phyloP scores from a whole-genome alignment of 306 rosid genomes.

The Bauhinia variegata region DNA sequence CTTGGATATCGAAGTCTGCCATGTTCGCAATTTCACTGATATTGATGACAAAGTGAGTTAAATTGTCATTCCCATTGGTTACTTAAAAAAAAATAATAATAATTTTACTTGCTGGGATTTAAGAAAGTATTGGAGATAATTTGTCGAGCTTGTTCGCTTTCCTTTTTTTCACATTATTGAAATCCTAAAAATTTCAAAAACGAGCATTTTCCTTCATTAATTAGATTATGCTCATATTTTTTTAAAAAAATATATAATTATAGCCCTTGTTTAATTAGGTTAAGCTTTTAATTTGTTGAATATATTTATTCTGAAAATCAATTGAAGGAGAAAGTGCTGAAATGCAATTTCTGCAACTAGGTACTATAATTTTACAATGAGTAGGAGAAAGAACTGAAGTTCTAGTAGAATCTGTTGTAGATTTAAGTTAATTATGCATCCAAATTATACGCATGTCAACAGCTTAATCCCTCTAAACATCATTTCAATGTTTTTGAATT shows the following conservation, averaged over 20 bases:
- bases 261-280: neutral
- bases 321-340: conserved; percentile 15
- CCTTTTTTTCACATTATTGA: neutral
- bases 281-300: conserved; percentile 2
- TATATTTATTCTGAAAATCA: neutral
- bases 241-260: neutral
- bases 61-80: conserved; percentile 15
- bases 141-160: neutral
- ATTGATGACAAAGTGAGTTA: conserved; percentile 89
- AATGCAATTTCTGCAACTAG: conserved; percentile 11
- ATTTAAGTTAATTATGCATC: conserved; percentile 2
- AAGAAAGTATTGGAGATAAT: neutral
- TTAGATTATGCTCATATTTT: conserved; percentile 10
- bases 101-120: conserved; percentile 8
- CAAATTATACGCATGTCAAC: neutral
- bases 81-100: neutral
- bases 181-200: neutral
- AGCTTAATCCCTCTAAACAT: conserved; percentile 2
- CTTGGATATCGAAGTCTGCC: conserved; percentile 77
- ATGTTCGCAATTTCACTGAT: conserved; percentile 97
- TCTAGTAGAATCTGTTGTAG: conserved; percentile 6
- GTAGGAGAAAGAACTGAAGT: conserved; percentile 15
- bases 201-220: neutral
- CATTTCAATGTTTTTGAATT: conserved; percentile 3
- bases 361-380: conserved; percentile 18